Percentiles rank a stretch among this genome's conserved stretches.
phyloP scores from a whole-genome alignment of 306 rosid genomes.

The Acmispon strigosus region DNA sequence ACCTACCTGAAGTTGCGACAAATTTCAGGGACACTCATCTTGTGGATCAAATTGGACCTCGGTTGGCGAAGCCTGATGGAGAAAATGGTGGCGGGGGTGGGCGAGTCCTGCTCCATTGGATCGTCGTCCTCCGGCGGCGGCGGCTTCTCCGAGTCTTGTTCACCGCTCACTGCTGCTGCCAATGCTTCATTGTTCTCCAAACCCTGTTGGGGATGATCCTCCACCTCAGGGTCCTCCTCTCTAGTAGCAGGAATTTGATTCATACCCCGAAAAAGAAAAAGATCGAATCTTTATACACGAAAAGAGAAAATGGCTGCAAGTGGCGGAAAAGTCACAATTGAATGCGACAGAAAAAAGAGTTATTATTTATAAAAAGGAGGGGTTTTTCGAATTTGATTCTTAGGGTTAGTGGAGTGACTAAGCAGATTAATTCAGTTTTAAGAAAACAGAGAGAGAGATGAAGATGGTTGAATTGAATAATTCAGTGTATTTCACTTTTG shows the following conservation, averaged over 20 bases:
- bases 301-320: slow-evolving; percentile 13
- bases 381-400: neutral
- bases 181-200: slow-evolving; percentile 30
- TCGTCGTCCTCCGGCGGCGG: slow-evolving; percentile 22
- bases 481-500: too few species aligned
- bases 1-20: slow-evolving; percentile 89
- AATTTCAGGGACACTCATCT: slow-evolving; percentile 86
- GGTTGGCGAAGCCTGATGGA: slow-evolving; percentile 70
- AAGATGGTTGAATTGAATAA: too few species aligned
- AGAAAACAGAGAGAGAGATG: too few species aligned
- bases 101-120: slow-evolving; percentile 69
- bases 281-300: slow-evolving; percentile 40
- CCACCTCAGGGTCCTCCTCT: slow-evolving; percentile 21
- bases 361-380: neutral
- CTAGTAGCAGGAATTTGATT: slow-evolving; percentile 38
- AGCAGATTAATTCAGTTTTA: too few species aligned
- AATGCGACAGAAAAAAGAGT: slow-evolving; percentile 63
- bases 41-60: slow-evolving; percentile 59
- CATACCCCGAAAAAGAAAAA: slow-evolving; percentile 31
- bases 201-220: too few species aligned
- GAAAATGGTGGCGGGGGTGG: slow-evolving; percentile 66
- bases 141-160: slow-evolving; percentile 31
- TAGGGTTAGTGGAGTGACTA: too few species aligned
- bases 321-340: slow-evolving; percentile 73
- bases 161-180: neutral